Evolutionary conservation across 192 early-diverging fungal genomes (phyloP).

Genomic region (Gamsiella multidivaricata): DNA sequence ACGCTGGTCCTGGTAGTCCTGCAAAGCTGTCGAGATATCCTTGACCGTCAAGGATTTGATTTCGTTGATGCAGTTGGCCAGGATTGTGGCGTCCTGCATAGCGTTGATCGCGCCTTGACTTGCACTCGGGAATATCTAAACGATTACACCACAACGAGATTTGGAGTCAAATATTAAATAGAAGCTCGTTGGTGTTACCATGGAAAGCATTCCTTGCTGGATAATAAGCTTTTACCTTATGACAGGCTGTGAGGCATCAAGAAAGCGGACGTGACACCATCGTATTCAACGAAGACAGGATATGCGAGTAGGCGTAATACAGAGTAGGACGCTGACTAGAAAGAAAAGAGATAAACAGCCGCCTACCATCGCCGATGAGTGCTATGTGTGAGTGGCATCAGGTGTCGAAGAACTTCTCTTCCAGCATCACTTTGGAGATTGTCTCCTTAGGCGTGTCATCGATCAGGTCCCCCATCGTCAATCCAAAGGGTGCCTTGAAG

Average conservation of each 20-base stretch:
- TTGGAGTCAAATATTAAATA: no score
- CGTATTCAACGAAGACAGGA: not conserved
- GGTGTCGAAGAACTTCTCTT: slow-evolving; percentile 40
- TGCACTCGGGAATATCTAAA: slow-evolving; percentile 36
- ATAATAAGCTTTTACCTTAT: slow-evolving; percentile 14
- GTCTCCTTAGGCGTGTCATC: slow-evolving; percentile 26
- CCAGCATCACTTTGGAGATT: slow-evolving; percentile 47
- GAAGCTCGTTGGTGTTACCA: no score
- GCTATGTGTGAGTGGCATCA: slow-evolving; percentile 29
- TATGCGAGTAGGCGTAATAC: no score
- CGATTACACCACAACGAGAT: not conserved
- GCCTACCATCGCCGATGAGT: slow-evolving; percentile 37
- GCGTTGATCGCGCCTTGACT: slow-evolving; percentile 45
- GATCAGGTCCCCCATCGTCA: slow-evolving; percentile 34
- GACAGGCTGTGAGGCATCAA: slow-evolving; percentile 17
- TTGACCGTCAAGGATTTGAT: not conserved
- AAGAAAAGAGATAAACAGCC: not conserved
- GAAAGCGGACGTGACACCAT: not conserved
- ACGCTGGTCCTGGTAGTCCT: slow-evolving; percentile 24
- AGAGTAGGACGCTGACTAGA: not conserved
- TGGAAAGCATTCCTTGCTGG: not conserved
- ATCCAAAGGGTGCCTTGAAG: slow-evolving; percentile 33
- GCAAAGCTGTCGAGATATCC: slow-evolving; percentile 3
- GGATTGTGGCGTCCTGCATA: slow-evolving; percentile 40
- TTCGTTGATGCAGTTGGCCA: slow-evolving; percentile 41